Conservation (phyloP, 2,329 filamentous ascomycete genomes). For the Aspergillus clavatus region DNA sequence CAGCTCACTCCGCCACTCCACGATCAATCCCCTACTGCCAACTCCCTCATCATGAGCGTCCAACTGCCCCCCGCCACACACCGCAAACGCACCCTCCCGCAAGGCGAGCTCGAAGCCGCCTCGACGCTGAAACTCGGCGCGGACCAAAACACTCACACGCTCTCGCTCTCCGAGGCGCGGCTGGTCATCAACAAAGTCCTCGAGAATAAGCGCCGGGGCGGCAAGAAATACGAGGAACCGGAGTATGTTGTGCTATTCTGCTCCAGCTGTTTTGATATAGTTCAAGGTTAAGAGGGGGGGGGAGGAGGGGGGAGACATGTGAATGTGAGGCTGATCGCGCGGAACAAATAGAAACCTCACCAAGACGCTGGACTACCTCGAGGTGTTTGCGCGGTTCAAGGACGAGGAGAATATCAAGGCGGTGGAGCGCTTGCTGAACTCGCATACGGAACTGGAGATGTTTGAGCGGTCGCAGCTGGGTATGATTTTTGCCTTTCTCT, state of each 20-base stretch:
- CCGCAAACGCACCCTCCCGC: slow-evolving; percentile 39
- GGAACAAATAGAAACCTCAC: slow-evolving; percentile 56
- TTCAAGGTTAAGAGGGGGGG: no score
- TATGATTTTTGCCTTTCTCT: slow-evolving; percentile 47
- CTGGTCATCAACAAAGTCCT: slow-evolving; percentile 88
- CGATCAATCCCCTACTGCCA: not conserved
- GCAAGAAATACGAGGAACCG: slow-evolving; percentile 77
- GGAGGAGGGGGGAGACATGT: no score
- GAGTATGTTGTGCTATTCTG: slow-evolving; percentile 54
- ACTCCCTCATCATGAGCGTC: slow-evolving; percentile 26
- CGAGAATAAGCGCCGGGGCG: slow-evolving; percentile 70
- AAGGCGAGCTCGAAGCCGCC: slow-evolving; percentile 77
- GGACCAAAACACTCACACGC: slow-evolving; percentile 83
- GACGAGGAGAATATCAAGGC: slow-evolving; percentile 90
- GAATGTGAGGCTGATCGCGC: not conserved
- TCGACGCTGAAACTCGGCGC: slow-evolving; percentile 81
- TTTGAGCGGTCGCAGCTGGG: slow-evolving; percentile 93
- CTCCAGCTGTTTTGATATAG: no score
- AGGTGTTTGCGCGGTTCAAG: slow-evolving; percentile 93
- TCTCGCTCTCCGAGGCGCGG: slow-evolving; percentile 87
- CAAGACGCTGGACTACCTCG: slow-evolving; percentile 88
- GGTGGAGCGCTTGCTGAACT: slow-evolving; percentile 80
- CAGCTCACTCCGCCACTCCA: not conserved
- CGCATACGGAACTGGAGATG: slow-evolving; percentile 71
- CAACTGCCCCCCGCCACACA: slow-evolving; percentile 35